A percentile compares a stretch with the other conserved stretches of the same genome.
Conservation (phyloP, 306 rosid species). For the Cucurbita maxima region DNA sequence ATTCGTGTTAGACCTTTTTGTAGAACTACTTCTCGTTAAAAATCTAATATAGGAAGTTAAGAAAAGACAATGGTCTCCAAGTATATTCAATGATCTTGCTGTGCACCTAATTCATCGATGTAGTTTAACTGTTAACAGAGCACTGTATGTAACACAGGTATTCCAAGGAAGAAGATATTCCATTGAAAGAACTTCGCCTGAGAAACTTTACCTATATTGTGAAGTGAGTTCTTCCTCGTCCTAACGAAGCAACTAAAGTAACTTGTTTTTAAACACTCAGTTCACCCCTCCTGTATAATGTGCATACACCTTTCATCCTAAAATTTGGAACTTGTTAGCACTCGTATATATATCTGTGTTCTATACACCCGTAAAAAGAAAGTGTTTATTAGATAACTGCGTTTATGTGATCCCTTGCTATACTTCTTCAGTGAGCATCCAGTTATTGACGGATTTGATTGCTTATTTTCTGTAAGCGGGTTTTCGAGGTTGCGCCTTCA, state of each 20-base stretch:
- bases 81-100: not conserved
- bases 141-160: constrained; percentile 33
- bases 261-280: not conserved
- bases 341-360: not conserved
- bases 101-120: not conserved
- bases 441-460: constrained; percentile 48
- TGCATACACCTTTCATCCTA: not conserved
- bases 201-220: constrained; percentile 70
- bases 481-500: constrained; percentile 39
- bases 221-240: constrained; percentile 40
- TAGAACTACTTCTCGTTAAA: not conserved
- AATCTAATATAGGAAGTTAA: not conserved
- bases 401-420: constrained; percentile 3
- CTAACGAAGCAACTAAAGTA: not conserved
- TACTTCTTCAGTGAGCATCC: constrained; percentile 49
- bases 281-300: not conserved
- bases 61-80: not conserved
- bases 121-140: not conserved
- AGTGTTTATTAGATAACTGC: not conserved
- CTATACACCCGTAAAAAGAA: not conserved
- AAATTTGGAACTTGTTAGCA: not conserved
- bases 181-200: constrained; percentile 25
- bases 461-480: constrained; percentile 50
- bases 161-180: constrained; percentile 80
- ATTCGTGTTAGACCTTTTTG: not conserved